These are phyloP conservation scores for Ambrosia hybrid DNA, from an alignment of 140 eudicot genomes.

Conservation along the genomic window DNA sequence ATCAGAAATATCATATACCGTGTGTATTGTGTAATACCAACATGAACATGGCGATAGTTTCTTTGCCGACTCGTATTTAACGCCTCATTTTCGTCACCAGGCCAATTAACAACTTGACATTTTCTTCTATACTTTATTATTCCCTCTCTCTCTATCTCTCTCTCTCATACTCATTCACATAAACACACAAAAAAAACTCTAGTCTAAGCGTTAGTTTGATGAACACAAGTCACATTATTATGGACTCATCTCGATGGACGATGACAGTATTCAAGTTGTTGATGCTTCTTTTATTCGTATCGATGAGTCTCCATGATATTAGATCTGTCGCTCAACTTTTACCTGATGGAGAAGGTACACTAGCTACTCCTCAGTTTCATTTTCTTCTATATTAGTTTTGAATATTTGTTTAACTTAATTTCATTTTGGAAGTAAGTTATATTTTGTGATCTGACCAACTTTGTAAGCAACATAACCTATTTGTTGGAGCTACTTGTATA, in stretches of 20 bases:
- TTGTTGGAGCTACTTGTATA: slow-evolving; percentile 12
- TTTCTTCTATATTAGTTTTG: not conserved
- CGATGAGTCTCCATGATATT: slow-evolving; percentile 12
- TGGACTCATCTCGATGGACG: slow-evolving; percentile 6
- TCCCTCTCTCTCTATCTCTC: no score
- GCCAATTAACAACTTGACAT: slow-evolving; percentile 2
- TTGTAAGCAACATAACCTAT: not conserved
- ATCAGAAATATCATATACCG: not conserved
- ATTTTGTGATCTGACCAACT: not conserved
- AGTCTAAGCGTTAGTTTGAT: no score
- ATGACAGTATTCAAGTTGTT: slow-evolving; percentile 12
- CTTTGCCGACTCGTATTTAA: not conserved
- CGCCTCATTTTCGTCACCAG: slow-evolving; percentile 1
- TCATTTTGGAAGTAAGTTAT: slow-evolving; percentile 6
- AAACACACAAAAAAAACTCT: not conserved
- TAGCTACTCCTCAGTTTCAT: not conserved
- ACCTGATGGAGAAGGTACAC: slow-evolving; percentile 65
- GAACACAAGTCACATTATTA: not conserved
- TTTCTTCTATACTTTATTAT: not conserved
- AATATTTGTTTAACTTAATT: not conserved
- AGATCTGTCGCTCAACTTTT: slow-evolving; percentile 53
- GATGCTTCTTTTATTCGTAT: slow-evolving; percentile 23
- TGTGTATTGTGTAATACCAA: no score
- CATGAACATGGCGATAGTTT: not conserved
- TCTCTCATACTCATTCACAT: not conserved